phyloP scores from a whole-genome alignment of 805 yeast species.

The Teunomyces lycoperdinae region DNA sequence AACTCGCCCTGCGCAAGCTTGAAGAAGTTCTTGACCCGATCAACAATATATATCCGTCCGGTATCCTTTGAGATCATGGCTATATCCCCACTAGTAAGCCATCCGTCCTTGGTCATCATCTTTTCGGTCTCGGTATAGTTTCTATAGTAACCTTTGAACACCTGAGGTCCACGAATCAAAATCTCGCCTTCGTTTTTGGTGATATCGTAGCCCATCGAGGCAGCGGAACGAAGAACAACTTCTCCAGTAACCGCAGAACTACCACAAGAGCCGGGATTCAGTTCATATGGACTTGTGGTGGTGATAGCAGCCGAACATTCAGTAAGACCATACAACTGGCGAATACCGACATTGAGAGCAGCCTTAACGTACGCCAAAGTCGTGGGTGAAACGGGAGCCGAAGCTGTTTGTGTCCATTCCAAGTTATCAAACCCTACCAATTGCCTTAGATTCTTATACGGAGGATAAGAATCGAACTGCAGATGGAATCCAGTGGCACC shows the following conservation, averaged over 20 bases:
- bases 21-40: constrained; percentile 45
- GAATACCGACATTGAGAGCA: constrained; percentile 36
- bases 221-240: constrained; percentile 14
- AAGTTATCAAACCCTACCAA: constrained; percentile 17
- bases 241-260: constrained; percentile 17
- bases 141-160: constrained; percentile 49
- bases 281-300: constrained; percentile 15
- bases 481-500: constrained; percentile 8
- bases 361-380: constrained; percentile 26
- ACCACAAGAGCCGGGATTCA: constrained; percentile 26
- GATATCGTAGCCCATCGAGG: constrained; percentile 17
- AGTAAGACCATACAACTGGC: constrained; percentile 55
- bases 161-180: constrained; percentile 54
- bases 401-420: constrained; percentile 28
- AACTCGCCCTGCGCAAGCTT: constrained; percentile 45
- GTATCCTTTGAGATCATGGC: constrained; percentile 22
- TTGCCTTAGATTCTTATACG: constrained; percentile 9
- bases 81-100: constrained; percentile 60
- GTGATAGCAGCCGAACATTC: constrained; percentile 25
- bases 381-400: constrained; percentile 24
- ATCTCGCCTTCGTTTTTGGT: constrained; percentile 48
- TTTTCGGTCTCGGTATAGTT: constrained; percentile 48
- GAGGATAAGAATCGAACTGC: constrained; percentile 14
- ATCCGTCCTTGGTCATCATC: constrained; percentile 45
- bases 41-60: constrained; percentile 46